Conservation (phyloP, 2,329 filamentous ascomycete species). For the Paraconiothyrium brasiliense region DNA sequence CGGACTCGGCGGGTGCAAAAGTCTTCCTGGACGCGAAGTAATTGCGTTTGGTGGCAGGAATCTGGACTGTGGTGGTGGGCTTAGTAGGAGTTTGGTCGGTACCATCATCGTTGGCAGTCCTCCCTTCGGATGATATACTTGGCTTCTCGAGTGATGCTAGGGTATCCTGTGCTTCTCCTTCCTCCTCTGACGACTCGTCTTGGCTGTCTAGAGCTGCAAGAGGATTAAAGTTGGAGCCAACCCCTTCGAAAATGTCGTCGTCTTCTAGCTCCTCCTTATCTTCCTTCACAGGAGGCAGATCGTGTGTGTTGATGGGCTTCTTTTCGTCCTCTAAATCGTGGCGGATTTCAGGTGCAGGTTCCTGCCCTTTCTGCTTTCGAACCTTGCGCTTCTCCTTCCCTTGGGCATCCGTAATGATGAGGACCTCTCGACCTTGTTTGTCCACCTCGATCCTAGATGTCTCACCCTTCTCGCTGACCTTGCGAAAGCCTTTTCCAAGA, state of each 20-base stretch:
- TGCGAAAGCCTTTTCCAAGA: slow-evolving; percentile 65
- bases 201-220: slow-evolving; percentile 63
- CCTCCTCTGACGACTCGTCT: slow-evolving; percentile 56
- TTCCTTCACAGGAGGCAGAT: slow-evolving; percentile 49
- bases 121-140: neutral
- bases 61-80: slow-evolving; percentile 13
- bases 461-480: slow-evolving; percentile 59
- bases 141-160: slow-evolving; percentile 5
- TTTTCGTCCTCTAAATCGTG: slow-evolving; percentile 56
- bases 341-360: slow-evolving; percentile 47
- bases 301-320: slow-evolving; percentile 53
- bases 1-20: slow-evolving; percentile 42
- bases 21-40: slow-evolving; percentile 29
- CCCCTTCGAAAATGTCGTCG: slow-evolving; percentile 70
- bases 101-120: neutral
- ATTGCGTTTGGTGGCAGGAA: slow-evolving; percentile 29
- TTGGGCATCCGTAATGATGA: slow-evolving; percentile 67
- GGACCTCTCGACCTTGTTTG: slow-evolving; percentile 64
- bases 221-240: slow-evolving; percentile 68
- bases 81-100: slow-evolving; percentile 12
- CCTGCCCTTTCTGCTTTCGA: slow-evolving; percentile 59
- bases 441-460: slow-evolving; percentile 66
- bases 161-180: slow-evolving; percentile 38
- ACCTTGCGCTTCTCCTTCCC: slow-evolving; percentile 70
- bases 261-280: slow-evolving; percentile 55